These are phyloP conservation scores for Carallia brachiata DNA, from an alignment of 345 rosid genomes.

Conservation along the genomic window DNA sequence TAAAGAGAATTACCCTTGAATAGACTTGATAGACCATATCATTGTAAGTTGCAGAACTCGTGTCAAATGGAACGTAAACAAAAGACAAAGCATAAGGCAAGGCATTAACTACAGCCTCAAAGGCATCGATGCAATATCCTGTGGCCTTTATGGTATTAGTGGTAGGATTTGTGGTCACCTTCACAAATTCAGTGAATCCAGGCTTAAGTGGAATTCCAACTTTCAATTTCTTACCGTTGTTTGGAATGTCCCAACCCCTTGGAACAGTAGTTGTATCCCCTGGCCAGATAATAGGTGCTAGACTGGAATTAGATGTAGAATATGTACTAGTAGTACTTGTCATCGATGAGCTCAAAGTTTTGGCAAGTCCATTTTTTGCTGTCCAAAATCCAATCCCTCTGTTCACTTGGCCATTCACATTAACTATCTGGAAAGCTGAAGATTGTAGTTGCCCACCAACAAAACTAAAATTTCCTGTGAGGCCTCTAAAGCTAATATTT, in stretches of 20 bases:
- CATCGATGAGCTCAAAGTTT: not conserved
- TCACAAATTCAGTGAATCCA: slow-evolving; percentile 31
- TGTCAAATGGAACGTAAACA: slow-evolving; percentile 46
- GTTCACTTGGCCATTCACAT: slow-evolving; percentile 28
- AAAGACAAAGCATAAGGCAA: slow-evolving; percentile 79
- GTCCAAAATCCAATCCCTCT: slow-evolving; percentile 44
- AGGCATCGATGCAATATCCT: slow-evolving; percentile 85
- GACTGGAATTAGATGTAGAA: not conserved
- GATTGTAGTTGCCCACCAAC: slow-evolving; percentile 32
- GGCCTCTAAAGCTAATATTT: slow-evolving; percentile 29
- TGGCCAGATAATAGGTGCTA: slow-evolving; percentile 40
- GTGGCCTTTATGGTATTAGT: slow-evolving; percentile 31
- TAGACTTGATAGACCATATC: slow-evolving; percentile 47
- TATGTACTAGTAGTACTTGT: not conserved
- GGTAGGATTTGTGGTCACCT: slow-evolving; percentile 15
- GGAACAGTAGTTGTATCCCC: slow-evolving; percentile 38
- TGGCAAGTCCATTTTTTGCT: slow-evolving; percentile 5
- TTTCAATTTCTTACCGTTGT: slow-evolving; percentile 30
- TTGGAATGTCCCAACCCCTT: slow-evolving; percentile 37
- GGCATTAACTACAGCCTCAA: slow-evolving; percentile 57
- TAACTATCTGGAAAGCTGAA: slow-evolving; percentile 32
- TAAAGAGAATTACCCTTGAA: slow-evolving; percentile 29
- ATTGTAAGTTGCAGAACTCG: slow-evolving; percentile 28
- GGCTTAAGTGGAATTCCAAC: slow-evolving; percentile 41
- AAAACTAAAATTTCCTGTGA: slow-evolving; percentile 32